Conservation (phyloP, 2,329 filamentous ascomycete genomes). For the Aspergillus quadricinctus region DNA sequence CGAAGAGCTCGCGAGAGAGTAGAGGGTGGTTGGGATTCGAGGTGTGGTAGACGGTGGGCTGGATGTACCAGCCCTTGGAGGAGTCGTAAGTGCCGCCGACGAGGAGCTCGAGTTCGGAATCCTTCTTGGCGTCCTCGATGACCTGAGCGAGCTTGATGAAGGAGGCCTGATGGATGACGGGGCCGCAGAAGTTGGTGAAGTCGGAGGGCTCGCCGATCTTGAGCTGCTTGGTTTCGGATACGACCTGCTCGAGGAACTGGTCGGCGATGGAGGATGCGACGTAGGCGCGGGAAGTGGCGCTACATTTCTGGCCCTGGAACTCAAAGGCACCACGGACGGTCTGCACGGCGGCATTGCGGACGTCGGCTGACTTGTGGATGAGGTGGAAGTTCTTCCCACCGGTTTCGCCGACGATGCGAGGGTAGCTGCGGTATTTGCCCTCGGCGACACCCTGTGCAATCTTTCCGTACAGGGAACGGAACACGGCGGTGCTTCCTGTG, state of each 20-base stretch:
- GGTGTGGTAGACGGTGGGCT: slow-evolving; percentile 77
- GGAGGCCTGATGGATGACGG: slow-evolving; percentile 75
- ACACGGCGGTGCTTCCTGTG: slow-evolving; percentile 87
- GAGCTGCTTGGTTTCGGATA: slow-evolving; percentile 65
- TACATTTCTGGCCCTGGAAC: slow-evolving; percentile 89
- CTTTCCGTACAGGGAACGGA: slow-evolving; percentile 81
- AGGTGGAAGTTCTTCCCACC: slow-evolving; percentile 94
- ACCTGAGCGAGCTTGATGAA: slow-evolving; percentile 75
- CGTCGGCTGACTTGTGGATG: slow-evolving; percentile 70
- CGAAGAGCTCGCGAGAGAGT: slow-evolving; percentile 75
- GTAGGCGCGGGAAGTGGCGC: slow-evolving; percentile 75
- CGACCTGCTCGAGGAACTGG: slow-evolving; percentile 63
- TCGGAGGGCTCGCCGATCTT: slow-evolving; percentile 67
- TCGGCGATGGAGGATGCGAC: slow-evolving; percentile 71
- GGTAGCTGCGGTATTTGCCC: slow-evolving; percentile 78
- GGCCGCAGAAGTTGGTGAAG: slow-evolving; percentile 76
- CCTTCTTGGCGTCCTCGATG: slow-evolving; percentile 75
- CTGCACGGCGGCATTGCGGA: slow-evolving; percentile 73
- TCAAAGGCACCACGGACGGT: slow-evolving; percentile 85
- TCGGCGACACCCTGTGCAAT: slow-evolving; percentile 78
- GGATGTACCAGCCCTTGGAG: slow-evolving; percentile 75
- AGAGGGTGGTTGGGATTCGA: slow-evolving; percentile 70
- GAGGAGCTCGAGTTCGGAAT: slow-evolving; percentile 67
- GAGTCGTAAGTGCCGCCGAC: slow-evolving; percentile 73
- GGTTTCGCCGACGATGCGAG: slow-evolving; percentile 84